A percentile compares a stretch with the other conserved stretches of the same genome.
phyloP scores from a whole-genome alignment of 495 filamentous ascomycete genomes.

The Poronia punctata region DNA sequence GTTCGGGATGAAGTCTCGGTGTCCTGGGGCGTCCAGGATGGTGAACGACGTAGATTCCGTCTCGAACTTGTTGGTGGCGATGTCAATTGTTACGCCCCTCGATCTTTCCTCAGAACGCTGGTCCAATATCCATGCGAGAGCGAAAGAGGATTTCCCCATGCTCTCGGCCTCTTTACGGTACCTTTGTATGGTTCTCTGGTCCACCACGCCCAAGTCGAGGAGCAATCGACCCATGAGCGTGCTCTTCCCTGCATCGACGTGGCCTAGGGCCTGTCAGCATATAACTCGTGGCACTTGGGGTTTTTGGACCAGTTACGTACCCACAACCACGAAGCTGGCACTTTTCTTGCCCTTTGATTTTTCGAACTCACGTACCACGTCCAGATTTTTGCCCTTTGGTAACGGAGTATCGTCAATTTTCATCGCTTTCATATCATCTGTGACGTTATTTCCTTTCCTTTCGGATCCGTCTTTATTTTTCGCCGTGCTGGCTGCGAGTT shows the following conservation, averaged over 20 bases:
- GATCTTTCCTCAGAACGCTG: constrained; percentile 79
- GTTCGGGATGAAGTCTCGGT: constrained; percentile 93
- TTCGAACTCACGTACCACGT: constrained; percentile 76
- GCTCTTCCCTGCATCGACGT: constrained; percentile 96
- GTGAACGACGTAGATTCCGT: constrained; percentile 82
- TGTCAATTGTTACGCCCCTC: constrained; percentile 94
- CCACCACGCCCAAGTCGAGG: constrained; percentile 78
- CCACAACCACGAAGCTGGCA: constrained; percentile 94
- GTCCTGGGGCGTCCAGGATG: constrained; percentile 91
- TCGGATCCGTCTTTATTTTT: constrained; percentile 29
- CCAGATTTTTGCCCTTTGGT: constrained; percentile 76
- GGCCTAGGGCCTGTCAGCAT: constrained; percentile 46
- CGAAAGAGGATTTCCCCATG: constrained; percentile 92
- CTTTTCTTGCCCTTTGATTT: constrained; percentile 68
- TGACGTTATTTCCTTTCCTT: constrained; percentile 27
- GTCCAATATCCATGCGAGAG: constrained; percentile 93
- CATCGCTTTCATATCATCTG: constrained; percentile 49
- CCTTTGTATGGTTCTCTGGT: constrained; percentile 79
- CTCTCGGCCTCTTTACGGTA: constrained; percentile 82
- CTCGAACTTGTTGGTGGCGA: constrained; percentile 89
- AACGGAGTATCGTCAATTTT: constrained; percentile 63
- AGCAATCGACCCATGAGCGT: constrained; percentile 95
- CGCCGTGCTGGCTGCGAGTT: constrained; percentile 19
- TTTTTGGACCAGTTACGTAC: constrained; percentile 41
- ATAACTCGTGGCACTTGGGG: constrained; percentile 5